A percentile compares a stretch with the other conserved stretches of the same genome.
phyloP scores from a whole-genome alignment of 192 early-diverging fungal genomes.

The Coemansia furcata region DNA sequence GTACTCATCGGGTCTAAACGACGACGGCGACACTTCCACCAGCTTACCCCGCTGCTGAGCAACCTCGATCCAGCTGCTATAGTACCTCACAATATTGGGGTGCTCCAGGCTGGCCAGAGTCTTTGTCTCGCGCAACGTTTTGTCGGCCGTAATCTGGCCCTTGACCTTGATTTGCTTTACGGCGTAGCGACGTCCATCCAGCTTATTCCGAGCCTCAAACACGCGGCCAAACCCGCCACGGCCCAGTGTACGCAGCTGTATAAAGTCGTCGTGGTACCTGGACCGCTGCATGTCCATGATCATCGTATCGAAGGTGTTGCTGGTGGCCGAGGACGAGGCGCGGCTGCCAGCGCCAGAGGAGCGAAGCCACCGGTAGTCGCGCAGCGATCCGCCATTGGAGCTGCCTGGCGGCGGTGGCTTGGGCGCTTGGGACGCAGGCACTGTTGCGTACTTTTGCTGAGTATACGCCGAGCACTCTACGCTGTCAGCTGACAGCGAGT shows the following conservation, averaged over 20 bases:
- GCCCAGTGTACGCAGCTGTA: slow-evolving; percentile 75
- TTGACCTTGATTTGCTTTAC: slow-evolving; percentile 80
- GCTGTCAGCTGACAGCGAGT: slow-evolving; percentile 11
- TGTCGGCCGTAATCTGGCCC: slow-evolving; percentile 58
- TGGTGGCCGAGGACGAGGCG: neutral
- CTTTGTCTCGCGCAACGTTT: slow-evolving; percentile 90
- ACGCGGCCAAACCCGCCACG: slow-evolving; percentile 93
- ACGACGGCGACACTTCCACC: neutral
- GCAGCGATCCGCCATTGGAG: neutral
- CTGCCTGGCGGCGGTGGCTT: neutral
- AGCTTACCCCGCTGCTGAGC: slow-evolving; percentile 31
- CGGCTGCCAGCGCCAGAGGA: neutral
- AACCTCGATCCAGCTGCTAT: slow-evolving; percentile 87
- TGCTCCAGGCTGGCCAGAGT: slow-evolving; percentile 81
- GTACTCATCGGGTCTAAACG: neutral
- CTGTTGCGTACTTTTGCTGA: slow-evolving; percentile 4
- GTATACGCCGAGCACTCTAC: slow-evolving; percentile 4
- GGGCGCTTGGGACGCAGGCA: slow-evolving; percentile 1
- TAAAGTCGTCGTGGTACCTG: slow-evolving; percentile 82
- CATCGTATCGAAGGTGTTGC: slow-evolving; percentile 36
- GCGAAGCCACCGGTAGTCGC: neutral
- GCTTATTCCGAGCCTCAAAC: slow-evolving; percentile 74
- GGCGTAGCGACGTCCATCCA: slow-evolving; percentile 91
- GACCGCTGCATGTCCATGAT: slow-evolving; percentile 47
- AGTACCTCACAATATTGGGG: slow-evolving; percentile 91